Evolutionary conservation across 345 rosid genomes (phyloP).

Genomic region (Syzygium grande): DNA sequence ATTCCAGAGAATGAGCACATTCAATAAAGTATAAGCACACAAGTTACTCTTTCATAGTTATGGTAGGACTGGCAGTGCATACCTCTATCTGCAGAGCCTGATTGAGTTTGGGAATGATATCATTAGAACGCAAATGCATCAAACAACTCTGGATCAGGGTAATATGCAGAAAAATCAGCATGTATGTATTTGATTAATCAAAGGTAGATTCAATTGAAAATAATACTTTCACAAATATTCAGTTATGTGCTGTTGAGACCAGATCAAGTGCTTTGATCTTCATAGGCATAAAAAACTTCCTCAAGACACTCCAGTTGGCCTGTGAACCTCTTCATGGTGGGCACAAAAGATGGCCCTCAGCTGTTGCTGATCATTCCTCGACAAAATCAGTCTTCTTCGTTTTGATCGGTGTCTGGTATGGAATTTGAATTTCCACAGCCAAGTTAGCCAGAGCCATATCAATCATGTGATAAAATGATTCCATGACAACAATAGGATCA

Average conservation of each 20-base stretch:
- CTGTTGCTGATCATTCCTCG: not conserved
- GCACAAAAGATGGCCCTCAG: not conserved
- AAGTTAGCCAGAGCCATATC: not conserved
- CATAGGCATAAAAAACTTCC: not conserved
- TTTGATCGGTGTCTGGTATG: too few relatives aligned
- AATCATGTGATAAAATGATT: accelerated
- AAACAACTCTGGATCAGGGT: not conserved
- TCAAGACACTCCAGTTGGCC: not conserved
- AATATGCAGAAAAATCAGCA: not conserved
- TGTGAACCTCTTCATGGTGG: not conserved
- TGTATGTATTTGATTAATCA: not conserved
- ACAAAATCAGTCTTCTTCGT: too few relatives aligned
- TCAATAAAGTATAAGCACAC: not conserved
- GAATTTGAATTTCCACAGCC: too few relatives aligned
- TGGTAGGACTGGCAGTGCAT: not conserved
- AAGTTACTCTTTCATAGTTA: not conserved
- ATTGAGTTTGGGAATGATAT: not conserved
- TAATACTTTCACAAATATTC: not conserved
- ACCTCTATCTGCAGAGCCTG: not conserved
- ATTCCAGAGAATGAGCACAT: too few relatives aligned
- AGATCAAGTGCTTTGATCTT: not conserved
- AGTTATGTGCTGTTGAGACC: not conserved
- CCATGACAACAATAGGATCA: too few relatives aligned
- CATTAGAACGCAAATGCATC: not conserved
- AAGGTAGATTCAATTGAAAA: not conserved